These are phyloP conservation scores for Speleostelium caveatum DNA, from an alignment of 78 protist species.

Conservation along the genomic window DNA sequence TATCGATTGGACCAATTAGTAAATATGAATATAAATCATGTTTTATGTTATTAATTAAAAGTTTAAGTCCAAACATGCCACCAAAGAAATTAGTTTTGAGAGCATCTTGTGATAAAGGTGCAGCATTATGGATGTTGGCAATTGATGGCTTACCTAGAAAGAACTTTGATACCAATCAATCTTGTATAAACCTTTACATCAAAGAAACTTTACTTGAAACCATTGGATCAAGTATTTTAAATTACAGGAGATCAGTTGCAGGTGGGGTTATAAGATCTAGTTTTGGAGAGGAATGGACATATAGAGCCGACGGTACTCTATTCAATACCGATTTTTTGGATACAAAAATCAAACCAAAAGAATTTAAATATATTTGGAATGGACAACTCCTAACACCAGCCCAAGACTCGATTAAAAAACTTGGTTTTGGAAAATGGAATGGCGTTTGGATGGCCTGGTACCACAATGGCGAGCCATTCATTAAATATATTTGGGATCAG, in stretches of 20 bases:
- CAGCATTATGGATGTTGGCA: slow-evolving; percentile 74
- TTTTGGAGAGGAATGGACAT: slow-evolving; percentile 77
- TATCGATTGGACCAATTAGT: slow-evolving; percentile 44
- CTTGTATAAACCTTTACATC: slow-evolving; percentile 57
- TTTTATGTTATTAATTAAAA: slow-evolving; percentile 19
- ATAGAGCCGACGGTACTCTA: slow-evolving; percentile 60
- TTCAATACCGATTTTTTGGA: slow-evolving; percentile 62
- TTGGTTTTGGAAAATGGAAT: slow-evolving; percentile 68
- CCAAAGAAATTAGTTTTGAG: slow-evolving; percentile 15
- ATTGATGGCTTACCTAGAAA: slow-evolving; percentile 67
- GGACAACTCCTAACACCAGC: slow-evolving; percentile 50
- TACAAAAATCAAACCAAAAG: slow-evolving; percentile 40
- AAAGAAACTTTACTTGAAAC: slow-evolving; percentile 48
- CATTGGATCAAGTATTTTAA: not conserved
- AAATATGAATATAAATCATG: slow-evolving; percentile 64
- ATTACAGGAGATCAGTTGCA: slow-evolving; percentile 52
- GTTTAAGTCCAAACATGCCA: not conserved
- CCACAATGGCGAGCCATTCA: slow-evolving; percentile 26
- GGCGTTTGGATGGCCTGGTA: slow-evolving; percentile 76
- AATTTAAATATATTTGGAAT: slow-evolving; percentile 58
- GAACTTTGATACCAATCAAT: slow-evolving; percentile 72
- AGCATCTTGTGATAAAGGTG: slow-evolving; percentile 12
- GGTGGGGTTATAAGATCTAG: slow-evolving; percentile 56
- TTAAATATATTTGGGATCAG: slow-evolving; percentile 65
- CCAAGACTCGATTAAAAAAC: slow-evolving; percentile 10